Base-by-base conservation (phyloP, 2,329 filamentous ascomycete genomes). In the Fusarium papillatum region DNA sequence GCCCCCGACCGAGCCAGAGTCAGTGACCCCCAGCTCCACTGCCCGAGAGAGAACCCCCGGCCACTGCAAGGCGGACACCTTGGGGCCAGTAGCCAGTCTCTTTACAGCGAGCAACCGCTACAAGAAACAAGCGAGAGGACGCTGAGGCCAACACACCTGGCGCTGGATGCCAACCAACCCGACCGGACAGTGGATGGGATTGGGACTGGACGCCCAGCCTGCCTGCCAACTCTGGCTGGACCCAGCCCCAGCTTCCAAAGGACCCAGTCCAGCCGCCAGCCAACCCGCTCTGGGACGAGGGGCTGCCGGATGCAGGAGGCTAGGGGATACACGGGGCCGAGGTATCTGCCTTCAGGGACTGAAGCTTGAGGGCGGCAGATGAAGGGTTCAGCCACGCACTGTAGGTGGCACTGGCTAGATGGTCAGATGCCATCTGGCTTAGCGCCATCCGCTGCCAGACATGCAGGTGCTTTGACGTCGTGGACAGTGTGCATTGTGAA, bases 261-360 rank as follows among this genome's bases (percentile, higher is more conserved):
- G 70, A 67, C 66, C 73, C 65, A 66, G 68, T 66, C 72, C 70
- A 73, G 46, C 60, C 48, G 50, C 66, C 66, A 57, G 48, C 61
- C 34, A 46, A 31, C 46, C 62, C 41, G 38, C 34, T 53, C 53
- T 41, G 50, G 66, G 61, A 63, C 39, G 39, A 69, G 60, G 68
- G 66, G 55, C 71, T 59, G 69, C 78, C 74, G 68, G 76, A 75
- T 77, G 73, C 74, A 79, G 73, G 69, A 71, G 69, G 72, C 70
- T 75, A 73, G 66, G 48, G 22, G 65, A 41, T 68, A 66, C 68
- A 50, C 69, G 36, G 38, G 34, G 46, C 50, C 22, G 68, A 76
- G 64, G 71, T 64, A 68, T 41, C 26, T 24, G 19, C 24, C 29
- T 46, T 34, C 38, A 55, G 65, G 64, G 61, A 67, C 73, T 73